Evolutionary conservation across 805 yeast genomes (phyloP), one percentile per base, ranked within the genome.

Genomic region (Candida krabiensis): DNA sequence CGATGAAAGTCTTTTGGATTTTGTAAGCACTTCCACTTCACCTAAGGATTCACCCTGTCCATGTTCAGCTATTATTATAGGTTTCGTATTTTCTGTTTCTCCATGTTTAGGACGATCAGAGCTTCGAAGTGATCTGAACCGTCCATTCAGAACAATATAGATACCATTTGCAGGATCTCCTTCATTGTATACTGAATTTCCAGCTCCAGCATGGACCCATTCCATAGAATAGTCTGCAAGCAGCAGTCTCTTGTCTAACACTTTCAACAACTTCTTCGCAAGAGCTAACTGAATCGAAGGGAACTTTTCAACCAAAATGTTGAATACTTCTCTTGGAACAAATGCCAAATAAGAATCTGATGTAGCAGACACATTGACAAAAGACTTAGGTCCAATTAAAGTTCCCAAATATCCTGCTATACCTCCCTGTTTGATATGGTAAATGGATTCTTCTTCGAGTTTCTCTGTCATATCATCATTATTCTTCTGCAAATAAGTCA

Each of bases 31-130:
- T 60, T 91, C 99, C 7, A 93, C 83, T 61, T 91, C 98, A 3
- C 98, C 99, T 43, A 93, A 75, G 28, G 96, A 85, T 51, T 88
- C 95, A 5, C 97, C 97, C 59, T 89, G 96, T 2, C 97, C 96
- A 53, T 79, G 82, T 56, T 91, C 99, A 2, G 84, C 86, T 12
- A 81, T 40, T 14, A 46, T 41, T 4, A 38, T 33, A 6, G 32
- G 30, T 9, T 21, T 19, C 5, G 46, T 30, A 6, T 36, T 46
- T n/a, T 49, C 50, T 11, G 43, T 36, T 38, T 56, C 49, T n/a
- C 50, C 27, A 38, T 61, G 38, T 23, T 55, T 54, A 36, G 57
- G 45, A 2, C 18, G 23, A n/a, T 33, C 17, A 3, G 31, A 35
- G 5, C 36, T 35, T 4, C 46, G 39, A 6, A 81, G 67, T 4